Conservation (phyloP, 345 rosid species). For the Populus davidiana region DNA sequence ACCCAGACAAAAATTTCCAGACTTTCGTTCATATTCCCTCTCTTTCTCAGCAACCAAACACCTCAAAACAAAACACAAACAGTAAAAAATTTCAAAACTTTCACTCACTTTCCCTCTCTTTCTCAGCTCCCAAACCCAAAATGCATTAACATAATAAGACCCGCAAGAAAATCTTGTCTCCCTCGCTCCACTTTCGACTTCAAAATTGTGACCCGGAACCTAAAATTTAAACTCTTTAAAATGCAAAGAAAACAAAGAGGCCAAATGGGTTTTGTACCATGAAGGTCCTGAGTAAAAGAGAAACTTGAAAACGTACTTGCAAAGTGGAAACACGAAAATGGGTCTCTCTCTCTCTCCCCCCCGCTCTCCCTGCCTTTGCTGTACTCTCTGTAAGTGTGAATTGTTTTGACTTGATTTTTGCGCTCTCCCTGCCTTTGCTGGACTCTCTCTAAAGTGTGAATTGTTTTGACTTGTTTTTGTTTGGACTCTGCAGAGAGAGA, state of each 20-base stretch:
- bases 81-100: not conserved
- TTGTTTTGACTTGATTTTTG: no score
- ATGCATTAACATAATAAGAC: no score
- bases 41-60: constrained; percentile 7
- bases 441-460: not conserved
- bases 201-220: no score
- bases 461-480: no score
- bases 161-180: no score
- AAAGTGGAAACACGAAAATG: not conserved
- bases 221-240: no score
- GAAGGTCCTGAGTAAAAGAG: not conserved
- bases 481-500: no score
- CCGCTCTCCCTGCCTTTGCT: not conserved
- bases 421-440: not conserved
- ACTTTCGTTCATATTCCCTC: not conserved
- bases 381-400: not conserved
- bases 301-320: not conserved
- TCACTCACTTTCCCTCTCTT: not conserved
- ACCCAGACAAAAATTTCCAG: not conserved
- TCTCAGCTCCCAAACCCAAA: not conserved
- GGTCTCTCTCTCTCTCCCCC: not conserved
- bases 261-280: not conserved
- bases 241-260: not conserved
- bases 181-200: no score
- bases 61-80: not conserved